Percentiles rank a stretch among this genome's conserved stretches.
phyloP scores from a whole-genome alignment of 805 yeast genomes.

The Limtongozyma cylindracea region DNA sequence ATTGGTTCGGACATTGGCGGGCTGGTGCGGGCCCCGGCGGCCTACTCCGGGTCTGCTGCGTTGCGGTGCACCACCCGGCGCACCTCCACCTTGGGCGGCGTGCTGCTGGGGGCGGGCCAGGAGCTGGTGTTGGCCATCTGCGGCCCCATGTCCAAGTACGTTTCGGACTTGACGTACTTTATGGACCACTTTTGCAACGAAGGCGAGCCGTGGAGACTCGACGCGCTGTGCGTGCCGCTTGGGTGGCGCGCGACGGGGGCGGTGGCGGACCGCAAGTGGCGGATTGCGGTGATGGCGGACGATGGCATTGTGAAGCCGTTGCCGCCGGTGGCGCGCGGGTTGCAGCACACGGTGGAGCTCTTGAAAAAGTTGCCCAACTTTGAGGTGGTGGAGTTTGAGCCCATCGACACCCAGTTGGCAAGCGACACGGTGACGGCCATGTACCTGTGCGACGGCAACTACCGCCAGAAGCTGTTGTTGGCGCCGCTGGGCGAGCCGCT shows the following conservation, averaged over 20 bases:
- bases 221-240: conserved; percentile 13
- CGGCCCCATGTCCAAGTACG: conserved; percentile 42
- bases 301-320: conserved; percentile 4
- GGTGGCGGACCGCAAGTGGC: conserved; percentile 2
- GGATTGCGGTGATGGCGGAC: conserved; percentile 3
- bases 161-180: conserved; percentile 43
- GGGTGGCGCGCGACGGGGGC: conserved; percentile 2
- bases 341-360: conserved; percentile 2
- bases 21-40: conserved; percentile 42
- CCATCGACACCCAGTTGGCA: conserved; percentile 31
- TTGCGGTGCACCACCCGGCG: conserved; percentile 36
- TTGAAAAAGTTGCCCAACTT: conserved; percentile 22
- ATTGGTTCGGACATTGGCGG: conserved; percentile 57
- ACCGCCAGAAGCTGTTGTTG: conserved; percentile 22
- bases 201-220: conserved; percentile 39
- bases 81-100: conserved; percentile 14
- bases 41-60: conserved; percentile 36
- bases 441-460: conserved; percentile 48
- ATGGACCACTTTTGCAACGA: conserved; percentile 35
- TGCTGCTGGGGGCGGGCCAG: conserved; percentile 34
- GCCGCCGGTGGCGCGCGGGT: conserved; percentile 3
- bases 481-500: conserved; percentile 47
- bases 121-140: conserved; percentile 38
- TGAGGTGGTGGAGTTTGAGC: conserved; percentile 25
- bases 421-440: conserved; percentile 28